These are phyloP conservation scores for Ophiognomonia clavigignenti-juglandacearum DNA, from an alignment of 2,329 filamentous ascomycete genomes.

Conservation along the genomic window DNA sequence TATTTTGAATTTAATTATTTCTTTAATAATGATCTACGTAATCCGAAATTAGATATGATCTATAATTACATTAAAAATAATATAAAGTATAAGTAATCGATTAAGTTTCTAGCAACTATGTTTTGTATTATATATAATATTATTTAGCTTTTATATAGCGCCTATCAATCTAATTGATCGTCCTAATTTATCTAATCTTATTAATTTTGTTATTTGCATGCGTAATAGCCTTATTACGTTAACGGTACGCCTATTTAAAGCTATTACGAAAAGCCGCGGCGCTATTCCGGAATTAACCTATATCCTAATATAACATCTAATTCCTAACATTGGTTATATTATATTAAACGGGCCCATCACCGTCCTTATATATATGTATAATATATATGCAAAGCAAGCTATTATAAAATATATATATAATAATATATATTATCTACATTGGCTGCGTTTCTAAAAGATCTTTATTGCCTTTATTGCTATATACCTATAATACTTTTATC, in stretches of 20 bases:
- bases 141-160: too few relatives aligned
- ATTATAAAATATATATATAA: background rate
- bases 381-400: background rate
- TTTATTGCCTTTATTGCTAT: background rate
- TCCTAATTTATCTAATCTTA: too few relatives aligned
- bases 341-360: background rate
- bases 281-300: background rate
- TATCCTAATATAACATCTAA: background rate
- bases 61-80: too few relatives aligned
- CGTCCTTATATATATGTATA: background rate
- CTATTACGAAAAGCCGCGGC: background rate
- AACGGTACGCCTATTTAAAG: background rate
- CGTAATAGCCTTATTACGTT: background rate
- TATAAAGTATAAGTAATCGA: too few relatives aligned
- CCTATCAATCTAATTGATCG: too few relatives aligned
- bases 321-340: background rate
- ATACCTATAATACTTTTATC: background rate
- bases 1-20: too few relatives aligned
- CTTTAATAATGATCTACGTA: too few relatives aligned
- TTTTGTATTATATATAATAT: too few relatives aligned
- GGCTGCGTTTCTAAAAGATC: background rate
- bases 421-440: background rate
- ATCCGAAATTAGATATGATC: too few relatives aligned
- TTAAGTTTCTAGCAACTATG: too few relatives aligned
- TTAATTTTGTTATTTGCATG: too few relatives aligned